These are phyloP conservation scores for Letharia lupina DNA, from an alignment of 495 filamentous ascomycete genomes.

Conservation along the genomic window DNA sequence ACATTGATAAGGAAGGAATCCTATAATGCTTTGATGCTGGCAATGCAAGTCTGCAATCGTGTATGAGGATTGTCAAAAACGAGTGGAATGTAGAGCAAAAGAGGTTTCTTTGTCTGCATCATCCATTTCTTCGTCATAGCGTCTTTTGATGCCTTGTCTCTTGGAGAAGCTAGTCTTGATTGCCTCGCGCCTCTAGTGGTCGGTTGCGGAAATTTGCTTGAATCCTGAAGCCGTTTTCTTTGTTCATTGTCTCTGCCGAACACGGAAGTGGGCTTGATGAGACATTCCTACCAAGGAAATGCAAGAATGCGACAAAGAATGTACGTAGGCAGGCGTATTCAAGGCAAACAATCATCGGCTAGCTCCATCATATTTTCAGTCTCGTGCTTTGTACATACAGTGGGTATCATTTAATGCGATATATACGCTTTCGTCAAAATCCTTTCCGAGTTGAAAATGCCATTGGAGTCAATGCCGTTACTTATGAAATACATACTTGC, in stretches of 20 bases:
- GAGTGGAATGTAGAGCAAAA: slow-evolving; percentile 20
- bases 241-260: slow-evolving; percentile 28
- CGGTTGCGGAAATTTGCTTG: slow-evolving; percentile 18
- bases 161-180: slow-evolving; percentile 14
- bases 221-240: slow-evolving; percentile 22
- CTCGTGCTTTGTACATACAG: slow-evolving; percentile 4
- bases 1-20: slow-evolving; percentile 21
- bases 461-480: not conserved
- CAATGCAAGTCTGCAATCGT: slow-evolving; percentile 19
- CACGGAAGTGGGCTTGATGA: slow-evolving; percentile 23
- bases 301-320: slow-evolving; percentile 28
- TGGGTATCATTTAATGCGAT: slow-evolving; percentile 15
- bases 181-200: slow-evolving; percentile 14
- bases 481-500: not conserved
- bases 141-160: slow-evolving; percentile 15
- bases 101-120: slow-evolving; percentile 22
- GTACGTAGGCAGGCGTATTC: slow-evolving; percentile 14
- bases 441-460: not conserved
- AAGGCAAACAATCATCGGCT: not conserved
- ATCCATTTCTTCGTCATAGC: slow-evolving; percentile 18
- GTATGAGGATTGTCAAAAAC: slow-evolving; percentile 22
- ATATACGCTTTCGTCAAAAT: slow-evolving; percentile 4
- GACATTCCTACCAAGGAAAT: slow-evolving; percentile 23
- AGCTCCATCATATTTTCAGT: slow-evolving; percentile 8
- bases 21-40: slow-evolving; percentile 23